Conservation (phyloP, 345 rosid species). For the Arabis alpina region DNA sequence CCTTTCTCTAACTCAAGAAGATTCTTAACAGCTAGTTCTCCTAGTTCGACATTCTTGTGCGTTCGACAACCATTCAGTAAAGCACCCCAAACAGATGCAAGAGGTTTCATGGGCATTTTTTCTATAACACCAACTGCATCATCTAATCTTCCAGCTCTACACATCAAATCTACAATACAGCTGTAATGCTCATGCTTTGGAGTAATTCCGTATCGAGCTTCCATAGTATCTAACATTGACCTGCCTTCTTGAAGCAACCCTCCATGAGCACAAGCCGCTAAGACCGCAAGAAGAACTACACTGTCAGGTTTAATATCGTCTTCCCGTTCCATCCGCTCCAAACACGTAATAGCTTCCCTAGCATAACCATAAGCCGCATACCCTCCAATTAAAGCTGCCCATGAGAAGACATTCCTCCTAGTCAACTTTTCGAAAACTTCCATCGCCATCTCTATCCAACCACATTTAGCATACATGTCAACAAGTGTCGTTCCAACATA, state of each 20-base stretch:
- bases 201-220: slow-evolving; percentile 42
- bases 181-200: slow-evolving; percentile 69
- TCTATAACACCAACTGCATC: slow-evolving; percentile 54
- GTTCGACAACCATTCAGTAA: slow-evolving; percentile 57
- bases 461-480: slow-evolving; percentile 71
- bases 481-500: slow-evolving; percentile 59
- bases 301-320: slow-evolving; percentile 54
- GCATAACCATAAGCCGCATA: slow-evolving; percentile 55
- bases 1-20: slow-evolving; percentile 53
- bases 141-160: slow-evolving; percentile 58
- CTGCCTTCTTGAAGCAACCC: slow-evolving; percentile 56
- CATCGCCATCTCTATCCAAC: slow-evolving; percentile 51
- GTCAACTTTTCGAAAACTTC: slow-evolving; percentile 53
- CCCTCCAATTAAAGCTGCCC: slow-evolving; percentile 65
- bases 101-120: slow-evolving; percentile 65
- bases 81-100: slow-evolving; percentile 72
- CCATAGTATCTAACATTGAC: slow-evolving; percentile 50
- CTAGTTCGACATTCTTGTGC: slow-evolving; percentile 60
- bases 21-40: slow-evolving; percentile 55
- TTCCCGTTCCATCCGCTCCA: slow-evolving; percentile 49
- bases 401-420: slow-evolving; percentile 54
- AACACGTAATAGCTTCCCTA: slow-evolving; percentile 48
- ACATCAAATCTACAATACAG: slow-evolving; percentile 63
- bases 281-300: slow-evolving; percentile 56
- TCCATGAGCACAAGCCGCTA: slow-evolving; percentile 61